Percentiles rank a stretch among this genome's conserved stretches.
These are phyloP conservation scores for Trichoderma citrinoviride DNA, from an alignment of 2,329 filamentous ascomycete species.

Conservation along the genomic window DNA sequence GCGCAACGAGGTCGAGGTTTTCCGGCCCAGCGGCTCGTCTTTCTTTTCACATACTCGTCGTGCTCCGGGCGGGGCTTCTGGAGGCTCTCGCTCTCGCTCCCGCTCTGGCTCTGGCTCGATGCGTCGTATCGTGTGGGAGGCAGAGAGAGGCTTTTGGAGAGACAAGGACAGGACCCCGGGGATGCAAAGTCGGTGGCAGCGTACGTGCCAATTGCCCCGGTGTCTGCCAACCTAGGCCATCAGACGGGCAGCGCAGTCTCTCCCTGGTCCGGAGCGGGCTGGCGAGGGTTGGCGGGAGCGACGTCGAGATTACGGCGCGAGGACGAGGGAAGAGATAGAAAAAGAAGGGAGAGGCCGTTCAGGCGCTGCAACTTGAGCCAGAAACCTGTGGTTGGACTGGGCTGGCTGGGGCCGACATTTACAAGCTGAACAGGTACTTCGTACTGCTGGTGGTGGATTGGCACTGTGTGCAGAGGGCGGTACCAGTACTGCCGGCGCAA, in stretches of 20 bases:
- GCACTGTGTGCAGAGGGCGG: neutral
- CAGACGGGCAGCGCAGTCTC: constrained; percentile 30
- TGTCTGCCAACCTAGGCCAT: constrained; percentile 37
- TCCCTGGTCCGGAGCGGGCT: constrained; percentile 21
- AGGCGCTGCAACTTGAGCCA: neutral
- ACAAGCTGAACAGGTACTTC: too few relatives aligned
- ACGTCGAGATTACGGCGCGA: constrained; percentile 10
- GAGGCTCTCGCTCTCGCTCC: neutral
- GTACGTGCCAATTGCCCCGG: constrained; percentile 42
- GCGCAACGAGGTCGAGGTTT: neutral
- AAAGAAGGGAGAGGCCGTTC: constrained; percentile 17
- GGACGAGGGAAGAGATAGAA: constrained; percentile 13
- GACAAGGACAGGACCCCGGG: constrained; percentile 26
- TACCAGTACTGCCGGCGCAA: constrained; percentile 5
- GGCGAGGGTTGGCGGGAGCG: constrained; percentile 7
- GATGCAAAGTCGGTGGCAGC: constrained; percentile 37
- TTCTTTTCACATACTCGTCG: neutral
- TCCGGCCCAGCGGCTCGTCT: neutral
- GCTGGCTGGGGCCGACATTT: neutral
- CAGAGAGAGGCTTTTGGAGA: constrained; percentile 21
- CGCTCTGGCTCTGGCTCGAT: neutral
- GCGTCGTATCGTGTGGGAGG: constrained; percentile 8
- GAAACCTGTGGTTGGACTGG: neutral
- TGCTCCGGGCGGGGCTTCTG: constrained; percentile 7
- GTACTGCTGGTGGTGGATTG: neutral